Conservation (phyloP, 2,329 filamentous ascomycete species). For the Thelonectria olida region DNA sequence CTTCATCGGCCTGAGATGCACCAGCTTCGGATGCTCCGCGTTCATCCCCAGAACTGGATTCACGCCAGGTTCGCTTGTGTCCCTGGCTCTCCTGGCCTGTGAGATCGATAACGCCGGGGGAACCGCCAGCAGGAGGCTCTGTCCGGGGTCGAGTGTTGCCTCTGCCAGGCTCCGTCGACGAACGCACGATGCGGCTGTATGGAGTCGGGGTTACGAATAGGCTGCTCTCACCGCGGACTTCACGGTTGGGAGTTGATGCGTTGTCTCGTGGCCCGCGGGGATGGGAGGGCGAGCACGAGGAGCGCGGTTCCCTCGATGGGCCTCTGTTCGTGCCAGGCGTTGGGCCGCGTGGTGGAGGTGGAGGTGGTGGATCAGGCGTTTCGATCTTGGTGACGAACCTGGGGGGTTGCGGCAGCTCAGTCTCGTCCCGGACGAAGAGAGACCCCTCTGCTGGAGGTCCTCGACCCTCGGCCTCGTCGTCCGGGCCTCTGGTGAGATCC, state of each 20-base stretch:
- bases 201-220: conserved; percentile 28
- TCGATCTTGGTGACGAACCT: conserved; percentile 17
- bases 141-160: neutral
- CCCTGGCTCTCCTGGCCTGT: neutral
- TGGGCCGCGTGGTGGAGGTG: too few species aligned
- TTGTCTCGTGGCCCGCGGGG: neutral
- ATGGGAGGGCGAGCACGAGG: neutral
- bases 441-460: conserved; percentile 11
- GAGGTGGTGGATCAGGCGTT: neutral
- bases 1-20: neutral
- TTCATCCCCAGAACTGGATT: neutral
- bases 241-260: neutral
- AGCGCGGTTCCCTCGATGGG: too few species aligned
- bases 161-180: neutral
- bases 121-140: neutral
- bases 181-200: conserved; percentile 8
- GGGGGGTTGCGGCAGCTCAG: neutral
- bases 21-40: neutral
- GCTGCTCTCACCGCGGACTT: conserved; percentile 24
- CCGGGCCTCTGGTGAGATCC: conserved; percentile 15
- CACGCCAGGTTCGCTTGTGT: conserved; percentile 5
- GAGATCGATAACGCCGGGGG: neutral
- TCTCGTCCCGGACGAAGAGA: conserved; percentile 16
- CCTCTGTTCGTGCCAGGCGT: neutral
- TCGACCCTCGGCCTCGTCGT: neutral